These are phyloP conservation scores for Ceratobasidium sp. DNA, from an alignment of 1,284 basidiomycete species.

Conservation along the genomic window DNA sequence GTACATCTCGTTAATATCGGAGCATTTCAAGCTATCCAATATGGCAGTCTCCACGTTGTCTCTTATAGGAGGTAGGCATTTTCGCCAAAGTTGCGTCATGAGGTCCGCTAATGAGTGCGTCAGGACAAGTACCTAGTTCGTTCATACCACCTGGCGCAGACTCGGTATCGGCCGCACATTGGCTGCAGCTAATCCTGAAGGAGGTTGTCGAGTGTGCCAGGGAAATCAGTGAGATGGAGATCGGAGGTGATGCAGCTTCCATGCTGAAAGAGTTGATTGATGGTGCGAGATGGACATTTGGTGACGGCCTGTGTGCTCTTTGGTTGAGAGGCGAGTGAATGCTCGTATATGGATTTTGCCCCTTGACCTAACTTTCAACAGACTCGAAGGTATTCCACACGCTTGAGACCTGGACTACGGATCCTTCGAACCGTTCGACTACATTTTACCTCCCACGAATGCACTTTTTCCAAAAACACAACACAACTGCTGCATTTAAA, in stretches of 20 bases:
- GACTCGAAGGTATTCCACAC: constrained; percentile 87
- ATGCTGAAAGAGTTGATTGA: constrained; percentile 80
- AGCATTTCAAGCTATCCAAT: constrained; percentile 91
- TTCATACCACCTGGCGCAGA: constrained; percentile 82
- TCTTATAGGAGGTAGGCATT: constrained; percentile 50
- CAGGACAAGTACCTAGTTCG: constrained; percentile 57
- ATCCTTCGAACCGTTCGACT: constrained; percentile 57
- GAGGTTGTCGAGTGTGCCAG: constrained; percentile 88
- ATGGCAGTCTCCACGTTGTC: constrained; percentile 63
- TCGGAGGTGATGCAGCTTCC: constrained; percentile 76
- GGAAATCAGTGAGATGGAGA: constrained; percentile 84
- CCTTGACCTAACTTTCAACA: constrained; percentile 53
- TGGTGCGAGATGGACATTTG: constrained; percentile 88
- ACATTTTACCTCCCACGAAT: constrained; percentile 74
- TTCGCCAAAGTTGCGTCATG: not conserved
- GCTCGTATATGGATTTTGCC: constrained; percentile 25
- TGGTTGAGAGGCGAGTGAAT: constrained; percentile 81
- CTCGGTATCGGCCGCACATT: constrained; percentile 85
- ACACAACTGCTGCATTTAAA: constrained; percentile 82
- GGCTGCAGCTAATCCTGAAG: constrained; percentile 78
- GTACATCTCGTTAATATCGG: constrained; percentile 86
- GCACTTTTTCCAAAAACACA: constrained; percentile 84
- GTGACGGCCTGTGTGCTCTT: constrained; percentile 77
- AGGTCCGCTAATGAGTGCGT: not conserved
- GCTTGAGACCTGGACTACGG: constrained; percentile 86